Conservation (phyloP, 2,329 filamentous ascomycete species). For the Alternaria sp. region DNA sequence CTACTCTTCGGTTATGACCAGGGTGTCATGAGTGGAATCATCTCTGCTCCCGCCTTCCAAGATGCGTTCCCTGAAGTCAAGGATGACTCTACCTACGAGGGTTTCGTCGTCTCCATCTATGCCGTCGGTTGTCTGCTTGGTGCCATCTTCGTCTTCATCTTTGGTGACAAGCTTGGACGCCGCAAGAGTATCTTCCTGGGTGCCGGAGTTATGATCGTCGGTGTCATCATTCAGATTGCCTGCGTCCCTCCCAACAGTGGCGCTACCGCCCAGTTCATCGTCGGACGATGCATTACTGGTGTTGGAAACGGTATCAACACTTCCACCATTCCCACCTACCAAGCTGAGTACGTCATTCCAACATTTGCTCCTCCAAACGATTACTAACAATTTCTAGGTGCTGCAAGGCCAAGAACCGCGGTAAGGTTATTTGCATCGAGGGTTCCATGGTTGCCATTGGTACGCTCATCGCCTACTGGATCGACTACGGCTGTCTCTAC, state of each 20-base stretch:
- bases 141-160: conserved; percentile 47
- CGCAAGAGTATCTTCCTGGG: conserved; percentile 52
- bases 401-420: conserved; percentile 62
- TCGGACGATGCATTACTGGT: conserved; percentile 59
- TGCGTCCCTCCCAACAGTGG: conserved; percentile 33
- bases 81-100: conserved; percentile 47
- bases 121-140: conserved; percentile 56
- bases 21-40: conserved; percentile 52
- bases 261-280: conserved; percentile 57
- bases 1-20: conserved; percentile 58
- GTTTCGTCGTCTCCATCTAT: conserved; percentile 59
- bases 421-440: conserved; percentile 65
- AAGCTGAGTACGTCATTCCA: conserved; percentile 52
- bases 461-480: conserved; percentile 59
- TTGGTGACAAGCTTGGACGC: conserved; percentile 52
- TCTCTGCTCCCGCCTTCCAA: conserved; percentile 45
- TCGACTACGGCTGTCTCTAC: conserved; percentile 54
- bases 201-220: conserved; percentile 49
- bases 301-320: conserved; percentile 63
- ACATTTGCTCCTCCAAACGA: background rate
- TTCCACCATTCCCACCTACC: conserved; percentile 60
- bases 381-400: conserved; percentile 24
- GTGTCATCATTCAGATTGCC: conserved; percentile 49
- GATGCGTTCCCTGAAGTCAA: conserved; percentile 47
- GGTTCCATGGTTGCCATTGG: conserved; percentile 59